Conservation (phyloP, 805 yeast species). For the Saccharomyces jurei region DNA sequence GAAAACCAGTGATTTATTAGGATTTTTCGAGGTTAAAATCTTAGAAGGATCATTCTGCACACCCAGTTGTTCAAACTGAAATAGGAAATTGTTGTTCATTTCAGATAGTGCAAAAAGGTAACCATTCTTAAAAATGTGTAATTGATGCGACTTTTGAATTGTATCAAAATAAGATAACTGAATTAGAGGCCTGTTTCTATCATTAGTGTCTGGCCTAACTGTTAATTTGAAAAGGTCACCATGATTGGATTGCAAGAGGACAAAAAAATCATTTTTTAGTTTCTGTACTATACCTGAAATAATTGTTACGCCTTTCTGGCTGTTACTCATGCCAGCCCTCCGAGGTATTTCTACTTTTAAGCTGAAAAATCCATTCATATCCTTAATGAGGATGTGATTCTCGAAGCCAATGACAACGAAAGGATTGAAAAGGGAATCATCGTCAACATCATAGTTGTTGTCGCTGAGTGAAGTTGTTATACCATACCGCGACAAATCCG, state of each 20-base stretch:
- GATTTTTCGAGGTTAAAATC: constrained; percentile 25
- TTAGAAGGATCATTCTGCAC: constrained; percentile 38
- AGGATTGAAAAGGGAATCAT: constrained; percentile 54
- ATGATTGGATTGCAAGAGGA: constrained; percentile 54
- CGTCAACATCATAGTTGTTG: constrained; percentile 22
- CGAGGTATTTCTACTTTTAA: constrained; percentile 49
- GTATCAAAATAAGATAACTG: constrained; percentile 71
- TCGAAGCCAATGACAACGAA: constrained; percentile 49
- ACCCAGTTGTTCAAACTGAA: constrained; percentile 74
- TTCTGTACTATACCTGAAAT: constrained; percentile 57
- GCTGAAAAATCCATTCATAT: constrained; percentile 31
- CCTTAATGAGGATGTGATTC: constrained; percentile 45
- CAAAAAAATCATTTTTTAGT: constrained; percentile 54
- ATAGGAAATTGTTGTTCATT: constrained; percentile 54
- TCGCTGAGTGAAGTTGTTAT: constrained; percentile 8
- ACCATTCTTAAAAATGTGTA: constrained; percentile 67
- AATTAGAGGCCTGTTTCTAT: constrained; percentile 32
- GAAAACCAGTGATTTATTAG: constrained; percentile 25
- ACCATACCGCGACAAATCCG: constrained; percentile 34
- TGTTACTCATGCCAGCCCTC: constrained; percentile 25
- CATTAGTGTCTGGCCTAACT: constrained; percentile 37
- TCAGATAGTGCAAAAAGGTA: constrained; percentile 62
- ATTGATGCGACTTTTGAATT: constrained; percentile 46
- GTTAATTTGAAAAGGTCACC: constrained; percentile 75
- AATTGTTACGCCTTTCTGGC: constrained; percentile 25